Conservation (phyloP, 495 filamentous ascomycete genomes). For the Neurospora sp. region DNA sequence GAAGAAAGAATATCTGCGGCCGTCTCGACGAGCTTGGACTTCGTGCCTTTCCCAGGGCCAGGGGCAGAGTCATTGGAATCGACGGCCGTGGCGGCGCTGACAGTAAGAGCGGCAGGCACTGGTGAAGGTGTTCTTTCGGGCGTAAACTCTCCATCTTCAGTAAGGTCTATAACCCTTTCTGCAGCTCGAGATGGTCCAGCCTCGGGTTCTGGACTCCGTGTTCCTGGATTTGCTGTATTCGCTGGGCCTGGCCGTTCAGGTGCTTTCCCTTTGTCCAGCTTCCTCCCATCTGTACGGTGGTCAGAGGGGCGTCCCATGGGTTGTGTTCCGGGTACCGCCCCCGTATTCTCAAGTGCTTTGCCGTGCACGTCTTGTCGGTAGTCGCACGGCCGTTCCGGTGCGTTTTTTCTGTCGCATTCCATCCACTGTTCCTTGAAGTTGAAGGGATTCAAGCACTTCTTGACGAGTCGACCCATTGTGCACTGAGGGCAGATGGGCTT, state of each 20-base stretch:
- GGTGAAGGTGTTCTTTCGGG: neutral
- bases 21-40: neutral
- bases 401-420: constrained; percentile 3
- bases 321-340: neutral
- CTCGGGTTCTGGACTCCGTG: neutral
- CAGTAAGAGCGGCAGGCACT: neutral
- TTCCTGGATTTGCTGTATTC: neutral
- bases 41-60: neutral
- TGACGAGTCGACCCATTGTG: neutral
- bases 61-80: neutral
- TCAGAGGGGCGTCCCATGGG: neutral
- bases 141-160: neutral
- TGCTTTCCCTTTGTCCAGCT: neutral
- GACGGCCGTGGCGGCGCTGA: neutral
- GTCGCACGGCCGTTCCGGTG: constrained; percentile 2
- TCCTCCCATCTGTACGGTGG: neutral
- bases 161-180: neutral
- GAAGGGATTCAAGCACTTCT: neutral
- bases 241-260: neutral
- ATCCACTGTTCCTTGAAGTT: neutral
- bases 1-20: neutral
- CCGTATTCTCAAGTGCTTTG: neutral
- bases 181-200: neutral
- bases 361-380: neutral
- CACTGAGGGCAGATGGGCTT: constrained; percentile 1